Conservation (phyloP, 2,329 filamentous ascomycete species). For the Verticillium nubilum region DNA sequence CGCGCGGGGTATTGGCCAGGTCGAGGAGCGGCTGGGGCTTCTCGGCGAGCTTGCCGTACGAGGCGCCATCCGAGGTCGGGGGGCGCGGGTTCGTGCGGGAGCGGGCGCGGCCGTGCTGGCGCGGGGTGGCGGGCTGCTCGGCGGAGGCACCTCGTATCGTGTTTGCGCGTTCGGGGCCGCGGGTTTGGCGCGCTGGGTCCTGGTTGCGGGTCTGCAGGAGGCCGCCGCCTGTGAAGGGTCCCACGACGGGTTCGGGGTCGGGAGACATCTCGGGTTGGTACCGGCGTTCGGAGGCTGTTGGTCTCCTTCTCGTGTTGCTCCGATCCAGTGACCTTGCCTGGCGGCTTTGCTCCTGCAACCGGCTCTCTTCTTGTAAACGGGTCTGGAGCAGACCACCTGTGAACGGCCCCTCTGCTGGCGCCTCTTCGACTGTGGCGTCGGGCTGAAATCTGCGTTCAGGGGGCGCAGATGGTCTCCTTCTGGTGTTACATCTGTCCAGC, state of each 20-base stretch:
- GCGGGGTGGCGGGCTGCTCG: background rate
- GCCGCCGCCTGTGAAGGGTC: constrained; percentile 10
- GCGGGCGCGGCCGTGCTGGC: constrained; percentile 10
- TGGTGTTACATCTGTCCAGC: constrained; percentile 9
- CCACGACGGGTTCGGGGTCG: constrained; percentile 21
- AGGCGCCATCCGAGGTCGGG: constrained; percentile 10
- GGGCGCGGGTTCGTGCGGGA: constrained; percentile 19
- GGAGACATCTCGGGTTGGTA: constrained; percentile 7
- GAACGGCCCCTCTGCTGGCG: constrained; percentile 8
- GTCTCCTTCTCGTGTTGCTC: constrained; percentile 8
- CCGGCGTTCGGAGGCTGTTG: background rate
- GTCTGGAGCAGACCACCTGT: constrained; percentile 4
- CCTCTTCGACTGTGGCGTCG: constrained; percentile 21
- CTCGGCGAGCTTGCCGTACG: constrained; percentile 18
- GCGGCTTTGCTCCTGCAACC: background rate
- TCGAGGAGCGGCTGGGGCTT: constrained; percentile 60
- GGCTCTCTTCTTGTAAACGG: background rate
- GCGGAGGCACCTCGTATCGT: constrained; percentile 10
- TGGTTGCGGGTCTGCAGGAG: background rate
- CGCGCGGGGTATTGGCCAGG: constrained; percentile 52
- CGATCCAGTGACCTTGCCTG: background rate
- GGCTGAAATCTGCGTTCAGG: background rate
- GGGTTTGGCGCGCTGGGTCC: constrained; percentile 5
- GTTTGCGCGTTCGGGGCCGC: background rate
- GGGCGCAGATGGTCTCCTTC: background rate